phyloP scores from a whole-genome alignment of 75 land plant genomes.

The Cryptomeria japonica region DNA sequence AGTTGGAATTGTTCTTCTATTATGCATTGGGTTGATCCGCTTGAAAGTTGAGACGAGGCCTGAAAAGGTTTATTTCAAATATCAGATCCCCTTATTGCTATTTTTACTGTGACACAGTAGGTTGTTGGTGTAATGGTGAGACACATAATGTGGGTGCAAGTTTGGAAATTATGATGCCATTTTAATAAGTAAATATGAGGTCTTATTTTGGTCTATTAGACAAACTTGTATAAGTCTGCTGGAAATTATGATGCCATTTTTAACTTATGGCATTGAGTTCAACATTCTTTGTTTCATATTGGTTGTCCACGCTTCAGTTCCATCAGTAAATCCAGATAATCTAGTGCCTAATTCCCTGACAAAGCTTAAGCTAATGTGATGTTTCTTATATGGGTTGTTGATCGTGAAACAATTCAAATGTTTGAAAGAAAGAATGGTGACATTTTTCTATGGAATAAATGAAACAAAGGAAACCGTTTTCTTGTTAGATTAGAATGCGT shows the following conservation, averaged over 20 bases:
- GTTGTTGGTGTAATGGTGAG: not conserved
- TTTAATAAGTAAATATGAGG: not conserved
- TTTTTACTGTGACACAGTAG: not conserved
- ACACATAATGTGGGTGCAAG: not conserved
- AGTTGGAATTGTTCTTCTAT: constrained; percentile 47
- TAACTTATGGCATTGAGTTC: not conserved
- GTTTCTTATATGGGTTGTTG: not conserved
- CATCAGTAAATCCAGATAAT: not conserved
- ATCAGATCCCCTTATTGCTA: not conserved
- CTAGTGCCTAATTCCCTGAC: not conserved
- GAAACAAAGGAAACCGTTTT: not conserved
- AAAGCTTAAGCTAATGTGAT: not conserved
- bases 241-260: not conserved
- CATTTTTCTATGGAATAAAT: not conserved
- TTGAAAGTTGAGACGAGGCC: constrained; percentile 89
- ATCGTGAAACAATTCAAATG: not conserved
- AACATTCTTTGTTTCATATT: not conserved
- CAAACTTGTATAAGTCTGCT: not conserved
- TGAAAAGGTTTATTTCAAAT: constrained; percentile 61
- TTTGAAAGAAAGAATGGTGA: not conserved
- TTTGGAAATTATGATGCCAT: not conserved
- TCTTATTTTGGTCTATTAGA: not conserved
- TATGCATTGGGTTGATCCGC: constrained; percentile 75
- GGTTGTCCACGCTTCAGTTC: not conserved
- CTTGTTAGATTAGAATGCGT: not conserved